Conservation (phyloP, 2,329 filamentous ascomycete species). For the Stachybotrys chlorohalonatus region DNA sequence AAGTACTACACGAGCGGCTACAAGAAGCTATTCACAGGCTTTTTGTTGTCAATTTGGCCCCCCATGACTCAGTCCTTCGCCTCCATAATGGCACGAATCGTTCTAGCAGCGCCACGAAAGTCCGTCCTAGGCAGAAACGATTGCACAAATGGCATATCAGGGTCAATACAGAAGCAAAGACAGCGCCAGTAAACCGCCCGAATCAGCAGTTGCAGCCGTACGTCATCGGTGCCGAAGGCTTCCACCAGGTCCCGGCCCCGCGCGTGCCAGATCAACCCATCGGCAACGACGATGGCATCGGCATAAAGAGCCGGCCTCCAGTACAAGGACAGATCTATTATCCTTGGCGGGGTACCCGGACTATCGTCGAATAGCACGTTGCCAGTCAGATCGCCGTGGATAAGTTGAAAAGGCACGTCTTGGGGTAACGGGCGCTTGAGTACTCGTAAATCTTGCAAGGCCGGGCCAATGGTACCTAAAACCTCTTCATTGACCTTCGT, state of each 20-base stretch:
- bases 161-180: constrained; percentile 4
- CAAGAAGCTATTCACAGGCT: too few relatives aligned
- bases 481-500: constrained; percentile 1
- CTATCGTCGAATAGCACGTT: constrained; percentile 4
- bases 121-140: not conserved
- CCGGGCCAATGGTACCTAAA: not conserved
- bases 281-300: constrained; percentile 6
- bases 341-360: not conserved
- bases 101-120: not conserved
- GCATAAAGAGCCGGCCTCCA: constrained; percentile 3
- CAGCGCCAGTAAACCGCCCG: constrained; percentile 5
- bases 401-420: not conserved
- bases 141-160: constrained; percentile 1
- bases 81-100: not conserved
- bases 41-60: too few relatives aligned
- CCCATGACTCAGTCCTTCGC: not conserved
- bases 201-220: constrained; percentile 3
- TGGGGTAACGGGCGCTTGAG: not conserved
- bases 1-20: too few relatives aligned
- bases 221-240: constrained; percentile 2
- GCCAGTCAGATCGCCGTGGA: constrained; percentile 5
- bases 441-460: not conserved
- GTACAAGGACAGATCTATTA: constrained; percentile 7
- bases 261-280: constrained; percentile 3
- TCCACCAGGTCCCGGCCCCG: constrained; percentile 2